phyloP scores from a whole-genome alignment of 1,284 basidiomycete genomes.

The Athelia psychrophila region DNA sequence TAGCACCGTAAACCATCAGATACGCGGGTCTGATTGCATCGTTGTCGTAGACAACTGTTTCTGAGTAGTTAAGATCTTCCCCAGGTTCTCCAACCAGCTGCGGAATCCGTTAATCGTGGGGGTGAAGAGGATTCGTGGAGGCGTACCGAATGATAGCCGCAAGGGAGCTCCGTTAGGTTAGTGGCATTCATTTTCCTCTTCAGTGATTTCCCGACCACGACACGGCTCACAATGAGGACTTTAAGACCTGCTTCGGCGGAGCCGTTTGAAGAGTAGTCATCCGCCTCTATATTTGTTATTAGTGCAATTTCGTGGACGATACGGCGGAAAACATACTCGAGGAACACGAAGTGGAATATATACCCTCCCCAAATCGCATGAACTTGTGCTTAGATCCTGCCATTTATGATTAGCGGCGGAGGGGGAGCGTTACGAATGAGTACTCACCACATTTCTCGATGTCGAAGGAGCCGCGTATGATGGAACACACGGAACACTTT shows the following conservation, averaged over 20 bases:
- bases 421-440: not conserved
- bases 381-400: slow-evolving; percentile 54
- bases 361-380: slow-evolving; percentile 56
- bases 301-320: not conserved
- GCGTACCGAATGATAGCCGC: slow-evolving; percentile 55
- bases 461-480: slow-evolving; percentile 54
- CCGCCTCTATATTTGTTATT: slow-evolving; percentile 43
- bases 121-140: not conserved
- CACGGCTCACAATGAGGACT: slow-evolving; percentile 51
- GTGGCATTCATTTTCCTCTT: slow-evolving; percentile 44
- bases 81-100: slow-evolving; percentile 46
- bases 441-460: slow-evolving; percentile 48
- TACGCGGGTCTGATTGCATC: slow-evolving; percentile 59
- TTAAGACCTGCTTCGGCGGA: slow-evolving; percentile 36
- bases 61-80: slow-evolving; percentile 54
- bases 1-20: slow-evolving; percentile 47
- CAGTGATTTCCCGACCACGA: slow-evolving; percentile 55
- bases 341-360: slow-evolving; percentile 59
- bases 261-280: slow-evolving; percentile 48
- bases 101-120: not conserved
- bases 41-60: slow-evolving; percentile 57
- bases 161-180: slow-evolving; percentile 43
- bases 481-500: slow-evolving; percentile 48
- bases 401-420: not conserved
- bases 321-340: slow-evolving; percentile 41